Percentiles rank a stretch among this genome's conserved stretches.
These are phyloP conservation scores for Daedalea quercina DNA, from an alignment of 768 basidiomycete genomes.

Conservation along the genomic window DNA sequence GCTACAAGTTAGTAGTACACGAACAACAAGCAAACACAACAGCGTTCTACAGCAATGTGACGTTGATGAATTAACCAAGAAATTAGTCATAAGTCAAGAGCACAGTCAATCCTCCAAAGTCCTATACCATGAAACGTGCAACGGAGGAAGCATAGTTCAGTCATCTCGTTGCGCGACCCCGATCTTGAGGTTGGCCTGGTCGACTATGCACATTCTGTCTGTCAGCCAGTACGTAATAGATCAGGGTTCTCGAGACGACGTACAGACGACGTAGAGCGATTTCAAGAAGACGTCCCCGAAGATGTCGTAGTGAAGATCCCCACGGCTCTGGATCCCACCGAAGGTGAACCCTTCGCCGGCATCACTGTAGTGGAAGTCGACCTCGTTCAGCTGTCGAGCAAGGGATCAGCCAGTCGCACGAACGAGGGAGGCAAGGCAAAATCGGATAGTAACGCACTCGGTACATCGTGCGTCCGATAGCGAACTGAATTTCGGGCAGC, in stretches of 20 bases:
- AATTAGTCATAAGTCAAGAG: no score
- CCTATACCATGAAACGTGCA: no score
- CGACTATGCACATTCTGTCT: slow-evolving; percentile 11
- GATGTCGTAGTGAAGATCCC: slow-evolving; percentile 24
- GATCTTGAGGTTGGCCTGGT: slow-evolving; percentile 21
- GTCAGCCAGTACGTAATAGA: neutral
- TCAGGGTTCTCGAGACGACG: slow-evolving; percentile 6
- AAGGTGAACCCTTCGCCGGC: slow-evolving; percentile 22
- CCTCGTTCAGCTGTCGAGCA: slow-evolving; percentile 11
- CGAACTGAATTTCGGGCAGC: slow-evolving; percentile 27
- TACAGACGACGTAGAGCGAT: slow-evolving; percentile 27
- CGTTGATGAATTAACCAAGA: no score
- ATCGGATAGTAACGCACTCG: no score
- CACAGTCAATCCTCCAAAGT: no score
- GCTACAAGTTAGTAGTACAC: no score
- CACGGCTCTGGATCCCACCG: slow-evolving; percentile 27
- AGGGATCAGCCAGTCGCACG: neutral
- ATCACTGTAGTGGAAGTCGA: slow-evolving; percentile 20
- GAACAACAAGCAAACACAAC: no score
- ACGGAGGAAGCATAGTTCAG: slow-evolving; percentile 2
- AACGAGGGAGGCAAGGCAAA: neutral
- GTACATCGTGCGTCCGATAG: slow-evolving; percentile 27
- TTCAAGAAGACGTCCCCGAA: slow-evolving; percentile 29
- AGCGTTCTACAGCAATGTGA: no score
- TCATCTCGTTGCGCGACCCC: slow-evolving; percentile 23